Percentiles rank a stretch among this genome's conserved stretches.
Conservation (phyloP, 352 stramenopile species). For the Phytophthora hibernalis region DNA sequence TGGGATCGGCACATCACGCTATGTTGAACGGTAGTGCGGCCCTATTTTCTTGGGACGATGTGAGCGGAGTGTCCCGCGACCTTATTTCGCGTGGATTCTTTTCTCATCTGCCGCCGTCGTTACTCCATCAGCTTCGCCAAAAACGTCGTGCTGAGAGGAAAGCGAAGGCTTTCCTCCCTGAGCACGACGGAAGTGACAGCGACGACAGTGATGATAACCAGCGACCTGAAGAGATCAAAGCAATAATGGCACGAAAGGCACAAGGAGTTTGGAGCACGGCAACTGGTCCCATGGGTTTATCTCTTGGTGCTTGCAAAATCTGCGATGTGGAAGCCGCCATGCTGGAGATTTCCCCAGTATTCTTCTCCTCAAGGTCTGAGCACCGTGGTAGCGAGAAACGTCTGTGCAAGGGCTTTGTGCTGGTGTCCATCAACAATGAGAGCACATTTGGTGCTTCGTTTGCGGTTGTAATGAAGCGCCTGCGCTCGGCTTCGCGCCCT, state of each 20-base stretch:
- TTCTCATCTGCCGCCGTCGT: slow-evolving; percentile 51
- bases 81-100: slow-evolving; percentile 76
- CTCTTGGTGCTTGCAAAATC: slow-evolving; percentile 65
- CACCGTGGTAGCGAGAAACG: slow-evolving; percentile 56
- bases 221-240: slow-evolving; percentile 36
- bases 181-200: slow-evolving; percentile 31
- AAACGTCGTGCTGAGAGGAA: slow-evolving; percentile 38
- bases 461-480: slow-evolving; percentile 52
- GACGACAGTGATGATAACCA: slow-evolving; percentile 39
- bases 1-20: slow-evolving; percentile 42
- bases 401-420: slow-evolving; percentile 74
- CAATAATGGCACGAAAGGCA: slow-evolving; percentile 48
- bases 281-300: slow-evolving; percentile 59
- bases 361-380: slow-evolving; percentile 60
- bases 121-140: slow-evolving; percentile 52
- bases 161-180: slow-evolving; percentile 23
- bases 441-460: slow-evolving; percentile 77
- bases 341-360: slow-evolving; percentile 64
- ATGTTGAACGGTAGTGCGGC: slow-evolving; percentile 30
- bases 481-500: slow-evolving; percentile 65
- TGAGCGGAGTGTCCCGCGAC: slow-evolving; percentile 63
- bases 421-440: slow-evolving; percentile 82
- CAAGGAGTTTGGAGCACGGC: slow-evolving; percentile 77
- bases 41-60: slow-evolving; percentile 77
- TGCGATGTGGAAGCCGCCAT: slow-evolving; percentile 72